These are phyloP conservation scores for Margaritispora aquatica DNA, from an alignment of 495 filamentous ascomycete species.

Conservation along the genomic window DNA sequence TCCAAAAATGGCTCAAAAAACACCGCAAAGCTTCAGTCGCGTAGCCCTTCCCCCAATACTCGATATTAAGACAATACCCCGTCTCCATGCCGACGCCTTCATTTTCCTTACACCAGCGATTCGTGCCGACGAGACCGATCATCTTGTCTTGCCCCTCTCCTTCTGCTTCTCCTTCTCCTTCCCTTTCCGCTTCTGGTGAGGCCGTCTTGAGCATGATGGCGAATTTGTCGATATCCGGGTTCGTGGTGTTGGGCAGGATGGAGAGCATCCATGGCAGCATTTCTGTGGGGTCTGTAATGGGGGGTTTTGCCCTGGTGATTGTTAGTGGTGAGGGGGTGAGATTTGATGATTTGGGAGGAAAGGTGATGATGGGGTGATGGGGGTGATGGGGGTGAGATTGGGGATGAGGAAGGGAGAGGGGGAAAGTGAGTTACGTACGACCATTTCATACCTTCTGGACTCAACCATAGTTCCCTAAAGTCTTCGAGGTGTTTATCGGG, in stretches of 20 bases:
- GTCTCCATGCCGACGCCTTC: constrained; percentile 16
- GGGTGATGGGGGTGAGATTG: neutral
- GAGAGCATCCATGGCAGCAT: neutral
- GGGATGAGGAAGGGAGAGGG: neutral
- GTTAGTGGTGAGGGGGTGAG: neutral
- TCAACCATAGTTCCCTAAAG: constrained; percentile 17
- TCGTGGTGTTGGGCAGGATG: neutral
- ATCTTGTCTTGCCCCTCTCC: too few species aligned
- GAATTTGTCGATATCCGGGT: constrained; percentile 15
- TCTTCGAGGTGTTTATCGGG: constrained; percentile 15
- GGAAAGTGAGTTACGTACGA: constrained; percentile 9
- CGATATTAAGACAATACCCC: constrained; percentile 14
- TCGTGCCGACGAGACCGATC: constrained; percentile 20
- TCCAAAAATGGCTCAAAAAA: constrained; percentile 14
- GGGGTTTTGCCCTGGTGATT: constrained; percentile 4
- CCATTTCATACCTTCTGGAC: constrained; percentile 3
- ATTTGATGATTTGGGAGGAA: neutral
- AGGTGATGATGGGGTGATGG: neutral
- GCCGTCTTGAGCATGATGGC: constrained; percentile 9
- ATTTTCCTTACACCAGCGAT: constrained; percentile 3
- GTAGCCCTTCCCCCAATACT: constrained; percentile 18
- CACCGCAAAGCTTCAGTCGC: constrained; percentile 12
- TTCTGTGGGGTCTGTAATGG: constrained; percentile 5
- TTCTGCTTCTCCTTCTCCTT: too few species aligned
- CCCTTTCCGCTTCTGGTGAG: too few species aligned